Conservation (phyloP, 176 grass and related monocot species). For the Cenchrus purpureus region DNA sequence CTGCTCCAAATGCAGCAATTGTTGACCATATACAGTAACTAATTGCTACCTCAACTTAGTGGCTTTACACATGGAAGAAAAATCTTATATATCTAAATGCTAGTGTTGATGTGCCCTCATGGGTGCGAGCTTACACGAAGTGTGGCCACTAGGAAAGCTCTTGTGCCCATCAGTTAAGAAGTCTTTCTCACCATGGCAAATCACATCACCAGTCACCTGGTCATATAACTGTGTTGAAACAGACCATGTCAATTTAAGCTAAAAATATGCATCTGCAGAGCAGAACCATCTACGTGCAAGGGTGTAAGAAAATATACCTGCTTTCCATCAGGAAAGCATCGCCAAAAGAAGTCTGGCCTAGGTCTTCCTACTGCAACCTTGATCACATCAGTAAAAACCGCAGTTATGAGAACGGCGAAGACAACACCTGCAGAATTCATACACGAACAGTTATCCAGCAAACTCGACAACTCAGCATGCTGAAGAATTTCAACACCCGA, state of each 20-base stretch:
- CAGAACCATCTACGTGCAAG: background rate
- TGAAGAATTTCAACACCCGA: background rate
- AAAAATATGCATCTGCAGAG: background rate
- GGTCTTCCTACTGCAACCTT: constrained; percentile 80
- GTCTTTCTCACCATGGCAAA: constrained; percentile 67
- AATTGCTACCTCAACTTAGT: constrained; percentile 1
- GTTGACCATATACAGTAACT: constrained; percentile 3
- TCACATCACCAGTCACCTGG: constrained; percentile 68
- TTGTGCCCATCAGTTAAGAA: constrained; percentile 76
- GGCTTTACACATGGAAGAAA: constrained; percentile 8
- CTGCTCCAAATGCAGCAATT: constrained; percentile 8
- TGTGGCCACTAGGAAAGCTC: constrained; percentile 98
- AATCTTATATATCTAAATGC: constrained; percentile 26
- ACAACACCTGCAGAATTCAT: constrained; percentile 56
- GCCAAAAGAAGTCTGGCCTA: constrained; percentile 92
- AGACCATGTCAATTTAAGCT: constrained; percentile 4
- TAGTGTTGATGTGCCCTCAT: background rate
- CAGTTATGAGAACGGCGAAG: constrained; percentile 78
- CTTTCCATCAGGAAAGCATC: constrained; percentile 93
- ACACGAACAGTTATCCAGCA: background rate
- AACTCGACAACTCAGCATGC: background rate
- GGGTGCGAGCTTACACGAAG: constrained; percentile 65
- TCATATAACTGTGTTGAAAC: constrained; percentile 59
- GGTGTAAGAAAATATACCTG: constrained; percentile 48
- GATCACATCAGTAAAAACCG: constrained; percentile 61